Evolutionary conservation across 176 grass and related monocot genomes (phyloP), one percentile per base, ranked within the genome.

Genomic region (Musa itinerans): DNA sequence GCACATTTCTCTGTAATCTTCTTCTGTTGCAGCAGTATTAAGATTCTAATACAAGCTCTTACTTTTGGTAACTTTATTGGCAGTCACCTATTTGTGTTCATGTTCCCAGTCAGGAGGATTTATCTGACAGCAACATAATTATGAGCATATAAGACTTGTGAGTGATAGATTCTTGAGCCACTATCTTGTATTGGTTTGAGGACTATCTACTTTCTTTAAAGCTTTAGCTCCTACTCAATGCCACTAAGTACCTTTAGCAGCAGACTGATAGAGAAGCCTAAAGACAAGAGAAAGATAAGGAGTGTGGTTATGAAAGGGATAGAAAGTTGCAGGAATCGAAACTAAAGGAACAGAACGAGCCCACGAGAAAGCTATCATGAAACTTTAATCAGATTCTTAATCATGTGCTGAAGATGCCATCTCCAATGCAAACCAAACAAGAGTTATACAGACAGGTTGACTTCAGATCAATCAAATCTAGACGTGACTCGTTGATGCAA

Each of bases 341-440:
- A 24, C 14, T 65, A 65, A 77, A 77, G 75, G 43, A 12, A 11
- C 4, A 20, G 0, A 50, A 48, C 61, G 25, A 77, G 29, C 48
- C 2, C 29, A 52, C 8, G 19, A 64, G 1, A 61, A 65, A 65
- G 43, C 12, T 20, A 4, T 24, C 17, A 6, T n/a, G 13, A 16
- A 77, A 65, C 75, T 77, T 25, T 16, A 77, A 77, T 65, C 61
- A 53, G 61, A 77, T 65, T 65, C 75, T 61, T 65, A 77, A 77
- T 77, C 75, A 77, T 77, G 75, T 77, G 75, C 59, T 52, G 16
- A 15, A 66, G 75, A 77, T 77, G 75, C 75, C 75, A 26, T 65
- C 61, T 77, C 21, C 75, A 8, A 77, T 34, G 75, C 12, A 77
- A 52, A 52, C 11, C 10, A 53, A 76, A 49, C 15, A 20, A 34